Evolutionary conservation across 345 rosid genomes (phyloP), one percentile per base, ranked within the genome.

Genomic region (Clausena lansium): DNA sequence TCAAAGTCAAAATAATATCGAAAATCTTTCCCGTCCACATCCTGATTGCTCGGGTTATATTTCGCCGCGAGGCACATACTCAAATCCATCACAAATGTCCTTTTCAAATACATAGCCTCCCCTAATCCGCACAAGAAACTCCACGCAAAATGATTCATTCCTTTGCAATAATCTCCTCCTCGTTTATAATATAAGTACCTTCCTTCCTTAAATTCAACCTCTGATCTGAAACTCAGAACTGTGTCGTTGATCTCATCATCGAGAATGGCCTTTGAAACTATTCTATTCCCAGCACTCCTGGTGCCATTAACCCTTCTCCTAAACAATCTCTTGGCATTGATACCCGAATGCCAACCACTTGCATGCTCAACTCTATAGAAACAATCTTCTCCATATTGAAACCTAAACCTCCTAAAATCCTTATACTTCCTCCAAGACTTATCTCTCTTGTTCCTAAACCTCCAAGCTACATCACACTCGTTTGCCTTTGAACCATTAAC

Each of bases 111-210:
- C 96, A 92, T 91, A 0, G 99, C 97, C 83, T 94, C 99, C 15
- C 99, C 98, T 69, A 96, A 83, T 11, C 95, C 99, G 82, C 98
- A 94, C 82, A 96, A 83, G 91, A 92, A 94, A 83, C 98, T 94
- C 99, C 99, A 94, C 82, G 88, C 60, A 76, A 89, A 90, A 39
- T 92, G 99, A 84, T 96, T 96, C 99, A 96, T 96, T 30, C 97
- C 98, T 76, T 94, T 92, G 70, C 99, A 96, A 74, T 94, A 91
- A 85, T 96, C 98, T 2, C 97, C 97, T 65, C 97, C 99, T 2
- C 97, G 83, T 0, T 95, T 89, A 79, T 96, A 96, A 86, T 92
- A 96, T 87, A 91, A 71, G 86, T 92, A 94, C 84, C 60, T 92
- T 50, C 99, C 97, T 73, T 86, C 89, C 85, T 97, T 86, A 63